Evolutionary conservation across 2,329 filamentous ascomycete genomes (phyloP).

Genomic region (Graphilbum sp.): DNA sequence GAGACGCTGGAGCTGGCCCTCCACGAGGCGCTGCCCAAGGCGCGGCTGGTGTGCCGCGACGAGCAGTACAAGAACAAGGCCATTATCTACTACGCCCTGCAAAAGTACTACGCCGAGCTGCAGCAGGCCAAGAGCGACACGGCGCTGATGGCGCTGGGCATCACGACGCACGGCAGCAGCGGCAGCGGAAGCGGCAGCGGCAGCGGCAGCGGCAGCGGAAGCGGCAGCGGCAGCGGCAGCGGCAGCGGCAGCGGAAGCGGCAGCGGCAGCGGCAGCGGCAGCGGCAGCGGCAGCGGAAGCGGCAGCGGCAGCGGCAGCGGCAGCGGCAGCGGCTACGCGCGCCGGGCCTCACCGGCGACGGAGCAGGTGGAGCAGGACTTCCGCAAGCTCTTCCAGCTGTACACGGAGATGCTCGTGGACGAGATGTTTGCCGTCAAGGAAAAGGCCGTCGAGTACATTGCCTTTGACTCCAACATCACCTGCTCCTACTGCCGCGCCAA

Average conservation of each 20-base stretch:
- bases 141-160: not conserved
- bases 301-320: no score
- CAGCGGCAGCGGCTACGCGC: slow-evolving; percentile 18
- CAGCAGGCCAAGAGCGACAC: slow-evolving; percentile 33
- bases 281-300: no score
- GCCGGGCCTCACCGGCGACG: slow-evolving; percentile 28
- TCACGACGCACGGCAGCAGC: no score
- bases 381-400: slow-evolving; percentile 61
- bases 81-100: slow-evolving; percentile 74
- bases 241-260: no score
- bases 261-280: no score
- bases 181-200: no score
- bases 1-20: slow-evolving; percentile 81
- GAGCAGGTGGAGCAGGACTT: slow-evolving; percentile 72
- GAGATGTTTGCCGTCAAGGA: slow-evolving; percentile 71
- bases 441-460: slow-evolving; percentile 55
- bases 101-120: slow-evolving; percentile 58
- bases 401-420: slow-evolving; percentile 61
- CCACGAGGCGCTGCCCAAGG: slow-evolving; percentile 73
- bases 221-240: no score
- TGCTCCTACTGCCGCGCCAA: slow-evolving; percentile 94
- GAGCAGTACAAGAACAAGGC: slow-evolving; percentile 99
- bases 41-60: slow-evolving; percentile 82
- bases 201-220: no score
- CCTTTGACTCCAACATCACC: slow-evolving; percentile 81